Evolutionary conservation across 2,329 filamentous ascomycete species (phyloP), one percentile per base, ranked within the genome.

Genomic region (Fusarium drepaniforme): DNA sequence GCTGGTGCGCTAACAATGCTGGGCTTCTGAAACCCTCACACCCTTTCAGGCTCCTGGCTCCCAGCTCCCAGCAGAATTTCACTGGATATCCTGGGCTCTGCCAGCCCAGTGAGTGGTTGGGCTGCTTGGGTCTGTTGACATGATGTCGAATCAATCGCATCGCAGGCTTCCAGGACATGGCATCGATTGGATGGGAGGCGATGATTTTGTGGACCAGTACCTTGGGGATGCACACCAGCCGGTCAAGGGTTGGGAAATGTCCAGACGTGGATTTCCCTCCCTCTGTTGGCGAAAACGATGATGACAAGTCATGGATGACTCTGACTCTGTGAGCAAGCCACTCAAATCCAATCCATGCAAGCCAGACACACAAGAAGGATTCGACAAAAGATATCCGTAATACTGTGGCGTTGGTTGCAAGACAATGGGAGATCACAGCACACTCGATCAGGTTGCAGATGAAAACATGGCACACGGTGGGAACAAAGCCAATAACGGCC

Each of bases 1-100:
- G 66, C 71, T 66, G 77, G 78, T 79, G 78, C 77, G 81, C 82
- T 83, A 85, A 80, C 70, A 78, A 78, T 72, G 76, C 73, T 71
- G 78, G 79, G 72, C 42, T 51, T 77, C 71, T 75, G 66, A 78
- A 69, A 60, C 64, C 49, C 49, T 66, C 70, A 76, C 75, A 70
- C 72, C 74, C 77, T 67, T 73, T 76, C 70, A 66, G 69, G 49
- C 49, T 53, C 46, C 46, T 59, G 4, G 49, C 15, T 25, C 38
- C 63, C 62, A 40, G 37, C 35, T 35, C 35, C 35, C 37, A 65
- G 25, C 49, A 44, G 65, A 42, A 49, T 64, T 62, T 64, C 64
- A 58, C 37, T 64, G 67, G 62, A 49, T 59, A 59, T 61, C 56
- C 68, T 53, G 44, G 33, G 37, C 58, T 30, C 18, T 67, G 63